These are phyloP conservation scores for Pestalotiopsis sp. DNA, from an alignment of 2,329 filamentous ascomycete genomes.

Conservation along the genomic window DNA sequence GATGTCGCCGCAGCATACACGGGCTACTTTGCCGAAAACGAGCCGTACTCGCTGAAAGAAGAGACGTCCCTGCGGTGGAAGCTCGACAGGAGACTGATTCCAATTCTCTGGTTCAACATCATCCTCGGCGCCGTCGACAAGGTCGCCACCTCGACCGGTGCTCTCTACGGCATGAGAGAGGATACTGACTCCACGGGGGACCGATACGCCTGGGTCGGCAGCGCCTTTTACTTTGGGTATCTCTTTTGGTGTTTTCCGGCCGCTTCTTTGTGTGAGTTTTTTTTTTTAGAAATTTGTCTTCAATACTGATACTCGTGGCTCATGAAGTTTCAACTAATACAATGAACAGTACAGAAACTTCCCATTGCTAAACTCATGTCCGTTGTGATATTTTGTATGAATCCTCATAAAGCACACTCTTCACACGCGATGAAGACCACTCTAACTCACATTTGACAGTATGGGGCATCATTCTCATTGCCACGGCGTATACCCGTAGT, in stretches of 20 bases:
- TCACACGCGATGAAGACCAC: neutral
- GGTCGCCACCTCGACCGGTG: slow-evolving; percentile 31
- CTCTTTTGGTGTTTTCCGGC: slow-evolving; percentile 16
- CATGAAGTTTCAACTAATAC: neutral
- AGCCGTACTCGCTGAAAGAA: slow-evolving; percentile 29
- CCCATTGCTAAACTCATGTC: slow-evolving; percentile 15
- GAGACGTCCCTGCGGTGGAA: slow-evolving; percentile 38
- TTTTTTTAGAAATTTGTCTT: too few species aligned
- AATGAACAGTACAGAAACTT: slow-evolving; percentile 5
- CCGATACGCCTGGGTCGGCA: slow-evolving; percentile 13
- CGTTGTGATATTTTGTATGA: slow-evolving; percentile 7
- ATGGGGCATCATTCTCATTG: slow-evolving; percentile 15
- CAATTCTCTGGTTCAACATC: slow-evolving; percentile 38
- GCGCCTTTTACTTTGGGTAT: slow-evolving; percentile 16
- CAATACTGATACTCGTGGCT: neutral
- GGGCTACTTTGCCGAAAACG: slow-evolving; percentile 26
- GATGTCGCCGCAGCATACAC: slow-evolving; percentile 33
- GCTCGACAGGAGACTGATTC: slow-evolving; percentile 42
- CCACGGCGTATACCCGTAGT: slow-evolving; percentile 10
- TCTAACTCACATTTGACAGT: neutral
- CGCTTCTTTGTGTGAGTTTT: slow-evolving; percentile 2
- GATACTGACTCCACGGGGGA: slow-evolving; percentile 13
- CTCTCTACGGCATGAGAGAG: slow-evolving; percentile 24
- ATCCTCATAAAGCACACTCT: too few species aligned
- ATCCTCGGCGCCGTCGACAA: slow-evolving; percentile 33